Percentiles rank a stretch among this genome's conserved stretches.
These are phyloP conservation scores for Verticillium klebahnii DNA, from an alignment of 2,329 filamentous ascomycete species.

Conservation along the genomic window DNA sequence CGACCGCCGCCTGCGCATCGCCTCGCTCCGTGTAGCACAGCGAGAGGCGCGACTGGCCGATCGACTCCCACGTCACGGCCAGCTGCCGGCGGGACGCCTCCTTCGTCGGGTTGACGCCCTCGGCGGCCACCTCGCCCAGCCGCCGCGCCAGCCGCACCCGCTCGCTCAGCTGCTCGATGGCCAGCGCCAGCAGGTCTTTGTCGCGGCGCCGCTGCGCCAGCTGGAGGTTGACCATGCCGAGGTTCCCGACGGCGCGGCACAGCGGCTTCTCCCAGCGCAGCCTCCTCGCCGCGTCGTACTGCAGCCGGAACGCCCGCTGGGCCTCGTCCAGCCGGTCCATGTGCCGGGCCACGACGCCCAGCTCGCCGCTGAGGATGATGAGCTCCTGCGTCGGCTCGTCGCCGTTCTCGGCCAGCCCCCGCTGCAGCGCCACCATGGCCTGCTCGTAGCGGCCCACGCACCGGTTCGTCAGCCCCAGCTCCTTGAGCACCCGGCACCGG, in stretches of 20 bases:
- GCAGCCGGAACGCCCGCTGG: slow-evolving; percentile 17
- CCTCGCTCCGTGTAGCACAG: slow-evolving; percentile 20
- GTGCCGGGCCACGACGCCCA: slow-evolving; percentile 26
- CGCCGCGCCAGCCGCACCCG: slow-evolving; percentile 15
- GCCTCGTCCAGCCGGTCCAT: slow-evolving; percentile 22
- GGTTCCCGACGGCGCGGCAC: slow-evolving; percentile 28
- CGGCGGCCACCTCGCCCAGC: not conserved
- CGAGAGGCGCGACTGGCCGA: slow-evolving; percentile 26
- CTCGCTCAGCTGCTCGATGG: slow-evolving; percentile 20
- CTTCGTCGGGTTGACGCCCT: slow-evolving; percentile 1
- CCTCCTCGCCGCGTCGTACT: slow-evolving; percentile 22
- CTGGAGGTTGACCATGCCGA: slow-evolving; percentile 31
- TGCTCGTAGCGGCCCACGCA: slow-evolving; percentile 22
- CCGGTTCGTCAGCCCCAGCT: slow-evolving; percentile 22
- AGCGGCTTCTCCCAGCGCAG: slow-evolving; percentile 14
- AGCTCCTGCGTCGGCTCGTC: slow-evolving; percentile 6
- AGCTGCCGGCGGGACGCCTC: not conserved
- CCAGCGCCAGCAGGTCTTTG: slow-evolving; percentile 16
- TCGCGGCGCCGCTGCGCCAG: slow-evolving; percentile 6
- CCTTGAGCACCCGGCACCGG: slow-evolving; percentile 15
- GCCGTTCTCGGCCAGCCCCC: slow-evolving; percentile 13
- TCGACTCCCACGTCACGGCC: slow-evolving; percentile 17
- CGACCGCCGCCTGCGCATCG: slow-evolving; percentile 13
- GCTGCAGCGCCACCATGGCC: slow-evolving; percentile 18
- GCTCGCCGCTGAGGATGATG: slow-evolving; percentile 21